A percentile compares a stretch with the other conserved stretches of the same genome.
These are phyloP conservation scores for Astragalus membranaceus DNA, from an alignment of 306 rosid genomes.

Conservation along the genomic window DNA sequence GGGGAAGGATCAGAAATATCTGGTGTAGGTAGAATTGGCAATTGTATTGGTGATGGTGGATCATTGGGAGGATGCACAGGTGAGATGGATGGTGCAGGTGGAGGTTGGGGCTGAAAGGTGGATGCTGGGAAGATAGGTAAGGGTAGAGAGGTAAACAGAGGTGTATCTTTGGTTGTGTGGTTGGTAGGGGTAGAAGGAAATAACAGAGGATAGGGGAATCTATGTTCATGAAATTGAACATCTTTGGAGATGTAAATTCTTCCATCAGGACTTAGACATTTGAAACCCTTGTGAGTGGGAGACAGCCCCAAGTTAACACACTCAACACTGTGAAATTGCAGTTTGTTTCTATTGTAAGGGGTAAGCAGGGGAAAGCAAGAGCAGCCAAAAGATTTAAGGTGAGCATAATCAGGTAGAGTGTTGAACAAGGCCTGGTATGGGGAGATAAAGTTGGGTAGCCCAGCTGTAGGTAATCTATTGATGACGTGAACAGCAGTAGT, in stretches of 20 bases:
- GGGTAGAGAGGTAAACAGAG: background rate
- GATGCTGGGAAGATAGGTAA: no score
- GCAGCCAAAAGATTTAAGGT: background rate
- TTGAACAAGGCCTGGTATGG: background rate
- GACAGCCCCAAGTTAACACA: background rate
- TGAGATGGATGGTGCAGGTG: accelerated
- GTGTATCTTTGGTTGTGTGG: background rate
- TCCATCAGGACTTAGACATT: background rate
- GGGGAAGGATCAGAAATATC: accelerated
- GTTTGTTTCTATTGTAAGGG: background rate
- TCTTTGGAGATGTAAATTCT: background rate
- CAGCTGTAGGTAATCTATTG: background rate
- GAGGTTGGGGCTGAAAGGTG: no score
- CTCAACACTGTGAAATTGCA: background rate
- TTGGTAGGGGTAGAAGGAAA: background rate
- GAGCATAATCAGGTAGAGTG: background rate
- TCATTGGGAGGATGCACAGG: no score
- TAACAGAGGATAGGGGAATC: background rate
- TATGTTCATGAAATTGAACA: background rate
- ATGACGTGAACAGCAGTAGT: background rate
- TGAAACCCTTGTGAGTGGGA: background rate
- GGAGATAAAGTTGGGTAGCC: background rate
- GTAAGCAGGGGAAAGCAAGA: background rate
- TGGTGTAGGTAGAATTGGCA: no score
- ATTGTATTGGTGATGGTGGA: no score